Evolutionary conservation across 2,329 filamentous ascomycete genomes (phyloP).

Genomic region (Aspergillus sp.): DNA sequence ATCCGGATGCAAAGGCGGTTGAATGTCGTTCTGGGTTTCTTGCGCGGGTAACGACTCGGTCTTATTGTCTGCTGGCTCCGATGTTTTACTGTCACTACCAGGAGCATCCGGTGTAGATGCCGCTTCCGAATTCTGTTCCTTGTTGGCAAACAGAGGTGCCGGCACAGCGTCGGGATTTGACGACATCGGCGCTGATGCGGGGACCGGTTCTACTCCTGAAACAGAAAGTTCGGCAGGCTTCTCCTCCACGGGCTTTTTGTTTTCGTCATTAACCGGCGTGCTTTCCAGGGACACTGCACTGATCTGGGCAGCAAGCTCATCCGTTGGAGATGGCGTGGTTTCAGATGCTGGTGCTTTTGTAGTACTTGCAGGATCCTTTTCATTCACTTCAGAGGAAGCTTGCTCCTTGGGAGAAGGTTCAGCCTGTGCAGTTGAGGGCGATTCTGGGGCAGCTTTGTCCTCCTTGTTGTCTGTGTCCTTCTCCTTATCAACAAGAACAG

Average conservation of each 20-base stretch:
- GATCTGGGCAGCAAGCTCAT: constrained; percentile 56
- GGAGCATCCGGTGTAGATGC: constrained; percentile 18
- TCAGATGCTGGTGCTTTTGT: constrained; percentile 16
- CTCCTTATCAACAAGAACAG: constrained; percentile 70
- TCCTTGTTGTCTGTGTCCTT: constrained; percentile 45
- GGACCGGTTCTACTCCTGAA: constrained; percentile 3
- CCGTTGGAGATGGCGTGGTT: constrained; percentile 48
- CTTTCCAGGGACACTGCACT: constrained; percentile 45
- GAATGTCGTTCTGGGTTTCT: constrained; percentile 22
- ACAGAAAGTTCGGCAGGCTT: background rate
- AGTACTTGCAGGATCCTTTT: background rate
- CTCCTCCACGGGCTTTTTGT: background rate
- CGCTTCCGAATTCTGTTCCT: constrained; percentile 26
- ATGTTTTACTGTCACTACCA: constrained; percentile 18
- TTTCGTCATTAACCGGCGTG: constrained; percentile 4
- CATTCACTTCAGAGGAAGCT: background rate
- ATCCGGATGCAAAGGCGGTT: constrained; percentile 32
- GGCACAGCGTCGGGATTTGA: constrained; percentile 68
- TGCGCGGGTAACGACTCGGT: constrained; percentile 23
- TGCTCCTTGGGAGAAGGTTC: background rate
- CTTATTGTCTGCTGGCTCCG: constrained; percentile 13
- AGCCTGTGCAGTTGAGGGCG: constrained; percentile 17
- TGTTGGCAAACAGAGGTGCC: constrained; percentile 62
- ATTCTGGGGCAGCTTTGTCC: constrained; percentile 20
- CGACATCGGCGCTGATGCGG: constrained; percentile 35